Evolutionary conservation across 2,329 filamentous ascomycete genomes (phyloP), one percentile per base, ranked within the genome.

Genomic region (Fusarium newnesense): DNA sequence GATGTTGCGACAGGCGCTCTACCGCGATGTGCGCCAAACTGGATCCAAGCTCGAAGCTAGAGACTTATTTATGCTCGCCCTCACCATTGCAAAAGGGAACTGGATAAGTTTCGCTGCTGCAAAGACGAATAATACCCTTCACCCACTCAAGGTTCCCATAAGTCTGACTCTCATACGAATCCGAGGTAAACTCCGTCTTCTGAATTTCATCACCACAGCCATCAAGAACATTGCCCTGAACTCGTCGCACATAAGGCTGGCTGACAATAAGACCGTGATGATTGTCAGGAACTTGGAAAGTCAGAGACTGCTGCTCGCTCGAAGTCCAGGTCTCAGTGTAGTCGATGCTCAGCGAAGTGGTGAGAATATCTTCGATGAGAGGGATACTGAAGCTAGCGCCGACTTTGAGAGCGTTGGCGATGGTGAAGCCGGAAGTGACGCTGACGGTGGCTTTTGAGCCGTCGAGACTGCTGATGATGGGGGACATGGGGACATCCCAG

Each of bases 401-500:
- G 3, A 73, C 63, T 2, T 18, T 54, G 19, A 76, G 32, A 1
- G 70, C 60, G 67, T 76, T 76, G 54, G 60, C 44, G 21, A 76
- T 64, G n/a, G 60, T 63, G 21, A 69, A 70, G 13, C 74, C 74
- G 1, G 63, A 63, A 0, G 67, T 50, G 2, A 76, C 62, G 36
- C 67, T 65, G 16, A 76, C 74, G 1, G 52, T 72, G 11, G 59
- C 74, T 4, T 52, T 54, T 24, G 65, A 58, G 3, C 74, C 72
- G 12, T 60, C 70, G 4, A 63, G 54, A 16, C 74, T 76, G 67
- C 74, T 76, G 36, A 74, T 36, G 18, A 76, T 64, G 19, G 74
- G 74, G 10, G 74, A 76, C 60, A 76, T 76, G 34, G 74, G 47
- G 28, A 76, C 47, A 19, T 76, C 74, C 74, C 74, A 76, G 62